phyloP scores from a whole-genome alignment of 306 rosid genomes.

The Inga oerstediana region DNA sequence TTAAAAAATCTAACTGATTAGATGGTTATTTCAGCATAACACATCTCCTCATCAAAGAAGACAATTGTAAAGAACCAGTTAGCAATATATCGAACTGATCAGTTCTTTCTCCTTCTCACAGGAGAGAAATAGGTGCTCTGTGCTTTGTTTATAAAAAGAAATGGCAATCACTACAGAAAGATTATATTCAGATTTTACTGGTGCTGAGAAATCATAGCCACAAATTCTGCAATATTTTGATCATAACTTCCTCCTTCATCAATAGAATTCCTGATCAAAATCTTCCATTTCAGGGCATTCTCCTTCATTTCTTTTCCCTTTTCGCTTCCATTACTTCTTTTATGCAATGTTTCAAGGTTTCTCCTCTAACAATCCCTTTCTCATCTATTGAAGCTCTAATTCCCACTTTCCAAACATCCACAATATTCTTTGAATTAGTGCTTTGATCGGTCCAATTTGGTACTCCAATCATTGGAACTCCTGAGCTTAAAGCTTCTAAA shows the following conservation, averaged over 20 bases:
- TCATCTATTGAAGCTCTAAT: background rate
- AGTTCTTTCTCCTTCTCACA: background rate
- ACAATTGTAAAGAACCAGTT: no score
- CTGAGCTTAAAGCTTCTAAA: background rate
- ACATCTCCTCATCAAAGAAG: no score
- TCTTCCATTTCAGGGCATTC: background rate
- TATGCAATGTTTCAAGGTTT: background rate
- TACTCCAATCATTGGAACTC: background rate
- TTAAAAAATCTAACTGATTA: no score
- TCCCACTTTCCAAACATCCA: constrained; percentile 3
- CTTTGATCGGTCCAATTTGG: background rate
- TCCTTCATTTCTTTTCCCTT: background rate
- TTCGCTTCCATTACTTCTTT: background rate
- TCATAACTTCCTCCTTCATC: background rate
- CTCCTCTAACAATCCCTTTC: background rate
- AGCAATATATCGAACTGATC: no score
- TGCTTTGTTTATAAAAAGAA: background rate
- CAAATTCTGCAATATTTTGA: constrained; percentile 10
- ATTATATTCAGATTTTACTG: background rate
- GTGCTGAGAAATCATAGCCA: background rate
- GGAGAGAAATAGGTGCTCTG: background rate
- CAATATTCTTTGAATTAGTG: background rate
- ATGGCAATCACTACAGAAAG: background rate
- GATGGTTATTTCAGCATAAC: no score
- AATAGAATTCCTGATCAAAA: background rate